Percentiles rank a stretch among this genome's conserved stretches.
phyloP scores from a whole-genome alignment of 2,329 filamentous ascomycete species.

The Aspergillus clavatus region DNA sequence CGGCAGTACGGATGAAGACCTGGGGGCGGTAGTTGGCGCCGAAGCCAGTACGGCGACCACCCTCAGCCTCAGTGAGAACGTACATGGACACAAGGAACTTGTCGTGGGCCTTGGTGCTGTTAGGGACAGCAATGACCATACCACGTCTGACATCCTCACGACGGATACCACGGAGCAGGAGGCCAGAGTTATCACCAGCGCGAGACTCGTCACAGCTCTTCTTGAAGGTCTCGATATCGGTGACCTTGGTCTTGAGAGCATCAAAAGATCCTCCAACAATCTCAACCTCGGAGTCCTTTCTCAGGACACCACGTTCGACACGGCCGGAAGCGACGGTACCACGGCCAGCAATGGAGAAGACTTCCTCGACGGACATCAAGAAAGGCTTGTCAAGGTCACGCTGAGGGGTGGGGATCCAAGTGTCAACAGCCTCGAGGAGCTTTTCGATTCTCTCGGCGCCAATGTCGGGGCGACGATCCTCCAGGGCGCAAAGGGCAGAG shows the following conservation, averaged over 20 bases:
- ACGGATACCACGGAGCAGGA: slow-evolving; percentile 90
- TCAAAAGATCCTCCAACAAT: slow-evolving; percentile 78
- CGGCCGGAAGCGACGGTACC: slow-evolving; percentile 95
- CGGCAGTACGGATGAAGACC: slow-evolving; percentile 90
- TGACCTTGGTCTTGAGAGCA: slow-evolving; percentile 97
- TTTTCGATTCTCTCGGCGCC: slow-evolving; percentile 84
- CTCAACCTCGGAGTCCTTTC: slow-evolving; percentile 92
- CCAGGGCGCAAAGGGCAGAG: slow-evolving; percentile 89
- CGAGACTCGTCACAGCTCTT: slow-evolving; percentile 97
- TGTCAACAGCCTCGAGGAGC: slow-evolving; percentile 82
- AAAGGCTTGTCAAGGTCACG: slow-evolving; percentile 97
- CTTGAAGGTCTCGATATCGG: slow-evolving; percentile 99
- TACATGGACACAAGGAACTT: slow-evolving; percentile 96
- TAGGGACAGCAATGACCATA: slow-evolving; percentile 87
- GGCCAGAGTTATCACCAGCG: slow-evolving; percentile 96
- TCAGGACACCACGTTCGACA: slow-evolving; percentile 91
- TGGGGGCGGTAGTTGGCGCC: slow-evolving; percentile 94
- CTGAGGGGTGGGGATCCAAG: slow-evolving; percentile 92
- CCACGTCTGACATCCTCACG: slow-evolving; percentile 91
- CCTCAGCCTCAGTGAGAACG: slow-evolving; percentile 95
- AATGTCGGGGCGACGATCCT: slow-evolving; percentile 81
- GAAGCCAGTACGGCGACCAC: slow-evolving; percentile 95
- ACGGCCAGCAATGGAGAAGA: slow-evolving; percentile 86
- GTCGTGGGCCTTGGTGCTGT: slow-evolving; percentile 76
- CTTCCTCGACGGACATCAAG: slow-evolving; percentile 96